Evolutionary conservation across 2,329 filamentous ascomycete species (phyloP), one percentile per base, ranked within the genome.

Genomic region (Fusarium nurragi): DNA sequence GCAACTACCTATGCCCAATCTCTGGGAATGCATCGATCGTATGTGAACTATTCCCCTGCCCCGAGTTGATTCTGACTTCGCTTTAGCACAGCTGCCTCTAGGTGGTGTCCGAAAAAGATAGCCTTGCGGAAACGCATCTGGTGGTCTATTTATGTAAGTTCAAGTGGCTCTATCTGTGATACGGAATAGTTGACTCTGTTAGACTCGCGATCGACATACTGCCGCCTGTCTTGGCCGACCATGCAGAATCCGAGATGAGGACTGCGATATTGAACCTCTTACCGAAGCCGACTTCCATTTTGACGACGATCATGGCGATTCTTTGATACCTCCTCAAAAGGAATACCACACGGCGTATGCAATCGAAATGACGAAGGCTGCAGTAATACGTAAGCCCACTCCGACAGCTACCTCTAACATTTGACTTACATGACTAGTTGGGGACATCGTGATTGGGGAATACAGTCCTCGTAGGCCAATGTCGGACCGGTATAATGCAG

Each of bases 91-190:
- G 32, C 52, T 1, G 38, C 38, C 0, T 50, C 39, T 0, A 49
- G 48, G 2, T 3, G 68, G 2, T 65, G 39, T 1, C 53, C 38
- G 0, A 38, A 54, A 12, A 44, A 48, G 11, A 56, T 34, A 2
- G 53, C 67, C 0, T 1, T 69, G 1, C 53, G 67, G 3, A 69
- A 63, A 14, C 48, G 67, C 0, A 65, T 69, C 3, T 69, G 67
- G 67, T 68, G 67, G 67, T 68, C 67, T 2, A 63, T 69, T 0
- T 69, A 69, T 4, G 66, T 69, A 19, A 26, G 45, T 28, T 2
- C 3, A n/a, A 1, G 6, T 6, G 2, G 3, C 1, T 2, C 2
- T 0, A 2, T 0, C 0, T 1, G 4, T 5, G 4, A 0, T 3
- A 10, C 1, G 0, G 3, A 0, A 0, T 5, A 23, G 1, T 30